Percentiles rank a stretch among this genome's conserved stretches.
Evolutionary conservation across 495 filamentous ascomycete species (phyloP).

Genomic region (Annulohypoxylon bovei): DNA sequence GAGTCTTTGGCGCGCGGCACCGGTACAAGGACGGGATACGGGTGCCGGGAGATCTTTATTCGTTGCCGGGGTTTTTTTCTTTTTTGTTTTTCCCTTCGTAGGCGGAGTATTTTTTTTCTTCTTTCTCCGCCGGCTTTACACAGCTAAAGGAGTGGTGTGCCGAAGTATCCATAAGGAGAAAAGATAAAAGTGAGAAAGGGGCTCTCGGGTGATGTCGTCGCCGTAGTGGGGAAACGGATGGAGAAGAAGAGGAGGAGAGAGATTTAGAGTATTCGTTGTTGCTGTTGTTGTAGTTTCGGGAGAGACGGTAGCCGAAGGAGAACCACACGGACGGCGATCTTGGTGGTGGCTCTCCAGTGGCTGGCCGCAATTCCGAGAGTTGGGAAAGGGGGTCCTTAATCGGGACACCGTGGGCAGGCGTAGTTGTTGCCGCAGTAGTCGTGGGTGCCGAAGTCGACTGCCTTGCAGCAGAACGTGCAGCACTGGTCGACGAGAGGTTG

Average conservation of each 20-base stretch:
- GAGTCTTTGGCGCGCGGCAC: background rate
- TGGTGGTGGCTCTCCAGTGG: slow-evolving; percentile 19
- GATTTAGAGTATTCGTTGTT: no score
- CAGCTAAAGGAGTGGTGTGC: slow-evolving; percentile 1
- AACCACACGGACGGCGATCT: slow-evolving; percentile 33
- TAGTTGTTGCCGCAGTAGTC: slow-evolving; percentile 58
- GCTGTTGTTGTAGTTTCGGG: background rate
- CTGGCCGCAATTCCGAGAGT: slow-evolving; percentile 24
- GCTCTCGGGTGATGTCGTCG: background rate
- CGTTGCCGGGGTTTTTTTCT: background rate
- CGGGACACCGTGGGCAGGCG: slow-evolving; percentile 57
- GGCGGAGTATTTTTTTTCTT: background rate
- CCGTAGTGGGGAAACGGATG: background rate
- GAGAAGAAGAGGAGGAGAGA: background rate
- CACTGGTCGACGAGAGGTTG: slow-evolving; percentile 60
- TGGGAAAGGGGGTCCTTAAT: slow-evolving; percentile 45
- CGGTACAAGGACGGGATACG: background rate
- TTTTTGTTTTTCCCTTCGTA: background rate
- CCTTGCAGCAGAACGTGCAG: slow-evolving; percentile 65
- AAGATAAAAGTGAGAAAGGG: background rate
- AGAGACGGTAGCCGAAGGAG: slow-evolving; percentile 31
- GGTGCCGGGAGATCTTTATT: background rate
- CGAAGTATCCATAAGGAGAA: background rate
- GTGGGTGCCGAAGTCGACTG: slow-evolving; percentile 62
- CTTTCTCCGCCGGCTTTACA: background rate